Percentiles rank a stretch among this genome's conserved stretches.
phyloP scores from a whole-genome alignment of 495 filamentous ascomycete genomes.

The Hypomontagnella monticulosa region DNA sequence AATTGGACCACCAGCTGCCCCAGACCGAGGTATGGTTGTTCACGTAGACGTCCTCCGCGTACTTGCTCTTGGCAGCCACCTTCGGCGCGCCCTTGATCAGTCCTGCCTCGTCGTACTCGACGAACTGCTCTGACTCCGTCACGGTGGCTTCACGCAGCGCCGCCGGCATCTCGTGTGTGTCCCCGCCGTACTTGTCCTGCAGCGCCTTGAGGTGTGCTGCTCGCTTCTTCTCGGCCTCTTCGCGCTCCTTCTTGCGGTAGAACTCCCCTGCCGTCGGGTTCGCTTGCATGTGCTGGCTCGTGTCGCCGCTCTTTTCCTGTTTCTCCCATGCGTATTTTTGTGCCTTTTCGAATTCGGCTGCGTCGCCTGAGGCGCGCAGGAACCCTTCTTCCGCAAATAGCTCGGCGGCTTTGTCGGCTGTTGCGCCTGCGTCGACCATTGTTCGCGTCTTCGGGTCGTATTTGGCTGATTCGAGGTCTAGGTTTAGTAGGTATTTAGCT shows the following conservation, averaged over 20 bases:
- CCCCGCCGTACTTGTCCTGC: conserved; percentile 82
- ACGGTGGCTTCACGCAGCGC: conserved; percentile 73
- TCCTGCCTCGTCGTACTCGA: conserved; percentile 93
- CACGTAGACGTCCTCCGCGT: conserved; percentile 83
- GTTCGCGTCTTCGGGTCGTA: conserved; percentile 97
- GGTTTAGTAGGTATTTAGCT: conserved; percentile 95
- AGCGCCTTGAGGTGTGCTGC: conserved; percentile 74
- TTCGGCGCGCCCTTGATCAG: conserved; percentile 88
- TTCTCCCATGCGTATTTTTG: conserved; percentile 94
- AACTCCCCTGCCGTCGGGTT: conserved; percentile 95
- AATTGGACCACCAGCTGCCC: conserved; percentile 97
- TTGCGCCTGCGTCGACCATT: conserved; percentile 90
- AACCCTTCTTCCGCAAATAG: conserved; percentile 96
- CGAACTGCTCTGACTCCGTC: conserved; percentile 83
- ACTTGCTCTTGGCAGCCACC: conserved; percentile 82
- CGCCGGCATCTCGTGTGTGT: conserved; percentile 69
- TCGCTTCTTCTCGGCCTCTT: conserved; percentile 74
- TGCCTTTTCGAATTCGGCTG: conserved; percentile 91
- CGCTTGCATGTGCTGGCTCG: conserved; percentile 87
- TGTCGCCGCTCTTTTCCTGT: conserved; percentile 79
- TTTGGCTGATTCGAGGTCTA: conserved; percentile 95
- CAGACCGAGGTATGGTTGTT: conserved; percentile 95
- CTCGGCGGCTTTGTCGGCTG: conserved; percentile 81
- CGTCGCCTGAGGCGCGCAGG: conserved; percentile 88
- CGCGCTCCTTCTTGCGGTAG: conserved; percentile 77